A percentile compares a stretch with the other conserved stretches of the same genome.
Evolutionary conservation across 2,329 filamentous ascomycete genomes (phyloP).

Genomic region (Mycocentrospora acerina): DNA sequence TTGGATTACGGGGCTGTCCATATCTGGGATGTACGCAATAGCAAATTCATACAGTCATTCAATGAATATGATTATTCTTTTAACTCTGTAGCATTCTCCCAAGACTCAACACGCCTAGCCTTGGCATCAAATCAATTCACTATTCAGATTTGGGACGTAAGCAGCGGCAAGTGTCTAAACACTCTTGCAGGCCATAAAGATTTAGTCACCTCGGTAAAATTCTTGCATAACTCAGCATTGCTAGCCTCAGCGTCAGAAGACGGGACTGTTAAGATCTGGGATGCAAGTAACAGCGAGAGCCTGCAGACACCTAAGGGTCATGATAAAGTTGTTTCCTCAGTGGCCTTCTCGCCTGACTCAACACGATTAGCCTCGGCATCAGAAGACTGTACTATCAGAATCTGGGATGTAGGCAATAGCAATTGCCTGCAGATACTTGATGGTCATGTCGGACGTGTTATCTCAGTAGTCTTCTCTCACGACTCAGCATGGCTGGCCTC

Average conservation of each 20-base stretch:
- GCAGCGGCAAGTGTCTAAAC: slow-evolving; percentile 2
- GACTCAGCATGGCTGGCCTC: no score
- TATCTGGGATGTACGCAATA: slow-evolving; percentile 21
- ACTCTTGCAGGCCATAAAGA: slow-evolving; percentile 17
- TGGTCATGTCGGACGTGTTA: no score
- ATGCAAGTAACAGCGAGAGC: slow-evolving; percentile 11
- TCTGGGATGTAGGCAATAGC: no score
- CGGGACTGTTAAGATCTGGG: slow-evolving; percentile 16
- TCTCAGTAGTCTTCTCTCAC: no score
- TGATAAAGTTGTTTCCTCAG: slow-evolving; percentile 14
- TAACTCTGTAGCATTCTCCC: slow-evolving; percentile 25
- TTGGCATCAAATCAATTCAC: slow-evolving; percentile 4
- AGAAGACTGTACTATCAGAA: slow-evolving; percentile 3
- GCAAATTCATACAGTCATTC: slow-evolving; percentile 14
- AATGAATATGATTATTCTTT: slow-evolving; percentile 13
- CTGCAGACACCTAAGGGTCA: slow-evolving; percentile 17
- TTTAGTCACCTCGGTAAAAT: slow-evolving; percentile 16
- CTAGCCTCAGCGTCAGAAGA: slow-evolving; percentile 19
- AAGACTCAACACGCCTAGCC: slow-evolving; percentile 9
- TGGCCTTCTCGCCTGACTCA: slow-evolving; percentile 1
- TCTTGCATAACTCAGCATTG: slow-evolving; percentile 18
- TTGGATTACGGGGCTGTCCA: slow-evolving; percentile 4
- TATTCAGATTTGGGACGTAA: slow-evolving; percentile 3
- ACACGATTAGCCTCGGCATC: slow-evolving; percentile 1
- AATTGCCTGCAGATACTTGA: no score